phyloP scores from a whole-genome alignment of 225 moss, liverwort and hornwort genomes.

The Straminergon stramineum region DNA sequence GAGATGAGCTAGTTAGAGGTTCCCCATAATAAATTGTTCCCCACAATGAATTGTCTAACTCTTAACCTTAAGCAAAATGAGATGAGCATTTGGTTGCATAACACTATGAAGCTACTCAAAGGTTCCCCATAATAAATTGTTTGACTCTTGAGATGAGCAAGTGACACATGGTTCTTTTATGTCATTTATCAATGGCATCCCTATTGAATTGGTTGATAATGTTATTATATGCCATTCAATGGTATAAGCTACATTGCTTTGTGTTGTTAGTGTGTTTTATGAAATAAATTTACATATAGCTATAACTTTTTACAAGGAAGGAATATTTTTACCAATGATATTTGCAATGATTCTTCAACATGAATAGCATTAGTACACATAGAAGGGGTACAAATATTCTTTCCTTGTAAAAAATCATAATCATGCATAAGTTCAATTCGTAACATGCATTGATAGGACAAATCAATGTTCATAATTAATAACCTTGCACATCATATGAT shows the following conservation, averaged over 20 bases:
- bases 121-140: background rate
- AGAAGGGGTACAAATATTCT: background rate
- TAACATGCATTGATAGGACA: background rate
- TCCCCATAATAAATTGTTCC: too few species aligned
- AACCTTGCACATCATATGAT: background rate
- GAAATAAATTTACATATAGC: background rate
- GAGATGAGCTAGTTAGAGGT: too few species aligned
- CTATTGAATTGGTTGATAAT: background rate
- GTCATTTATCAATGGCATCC: background rate
- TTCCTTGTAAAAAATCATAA: background rate
- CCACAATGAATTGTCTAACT: too few species aligned
- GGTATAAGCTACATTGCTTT: background rate
- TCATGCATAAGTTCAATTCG: background rate
- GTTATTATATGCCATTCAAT: background rate
- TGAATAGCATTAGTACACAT: background rate
- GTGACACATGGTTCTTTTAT: background rate
- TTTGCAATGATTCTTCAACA: background rate
- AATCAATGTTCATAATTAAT: background rate
- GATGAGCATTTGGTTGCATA: background rate
- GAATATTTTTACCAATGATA: background rate
- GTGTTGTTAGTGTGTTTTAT: background rate
- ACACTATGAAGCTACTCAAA: background rate
- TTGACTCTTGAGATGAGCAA: fast-evolving
- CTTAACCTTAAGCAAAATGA: too few species aligned
- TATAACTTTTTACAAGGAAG: background rate